A percentile compares a stretch with the other conserved stretches of the same genome.
These are phyloP conservation scores for Cutaneotrichosporon mucoides DNA, from an alignment of 1,284 basidiomycete genomes.

Conservation along the genomic window DNA sequence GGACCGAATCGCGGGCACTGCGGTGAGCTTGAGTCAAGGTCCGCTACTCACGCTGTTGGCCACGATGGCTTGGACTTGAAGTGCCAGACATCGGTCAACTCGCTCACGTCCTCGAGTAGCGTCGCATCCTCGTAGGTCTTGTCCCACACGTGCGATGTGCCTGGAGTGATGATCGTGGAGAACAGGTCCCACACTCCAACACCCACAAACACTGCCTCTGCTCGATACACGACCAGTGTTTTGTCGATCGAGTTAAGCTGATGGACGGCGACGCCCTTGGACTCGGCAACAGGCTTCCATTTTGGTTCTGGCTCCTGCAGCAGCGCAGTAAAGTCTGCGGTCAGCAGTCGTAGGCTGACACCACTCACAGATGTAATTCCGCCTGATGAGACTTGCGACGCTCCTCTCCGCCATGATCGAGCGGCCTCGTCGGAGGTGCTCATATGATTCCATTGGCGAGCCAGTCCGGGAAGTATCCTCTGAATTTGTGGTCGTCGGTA, in stretches of 20 bases:
- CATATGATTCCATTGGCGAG: constrained; percentile 17
- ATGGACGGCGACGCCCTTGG: constrained; percentile 83
- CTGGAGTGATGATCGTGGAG: constrained; percentile 76
- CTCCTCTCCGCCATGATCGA: constrained; percentile 66
- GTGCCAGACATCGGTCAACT: constrained; percentile 89
- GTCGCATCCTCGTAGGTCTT: constrained; percentile 79
- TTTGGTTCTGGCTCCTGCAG: constrained; percentile 98
- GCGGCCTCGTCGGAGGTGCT: constrained; percentile 50
- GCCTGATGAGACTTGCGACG: constrained; percentile 74
- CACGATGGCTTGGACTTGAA: constrained; percentile 81
- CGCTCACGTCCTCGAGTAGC: constrained; percentile 84
- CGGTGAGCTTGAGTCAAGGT: constrained; percentile 10
- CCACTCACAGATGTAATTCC: constrained; percentile 78
- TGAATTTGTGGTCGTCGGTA: constrained; percentile 32
- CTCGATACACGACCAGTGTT: constrained; percentile 90
- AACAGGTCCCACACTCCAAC: constrained; percentile 96
- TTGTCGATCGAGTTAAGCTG: constrained; percentile 97
- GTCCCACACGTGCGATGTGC: constrained; percentile 81
- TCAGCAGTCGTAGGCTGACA: constrained; percentile 8
- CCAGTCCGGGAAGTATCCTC: constrained; percentile 18
- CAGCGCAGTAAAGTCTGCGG: constrained; percentile 79
- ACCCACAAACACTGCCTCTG: constrained; percentile 96
- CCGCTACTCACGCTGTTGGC: constrained; percentile 72
- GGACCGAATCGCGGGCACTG: constrained; percentile 83
- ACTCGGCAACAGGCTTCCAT: constrained; percentile 81